Base-by-base conservation (phyloP, 805 yeast species). In the Priceomyces fermenticarens region DNA sequence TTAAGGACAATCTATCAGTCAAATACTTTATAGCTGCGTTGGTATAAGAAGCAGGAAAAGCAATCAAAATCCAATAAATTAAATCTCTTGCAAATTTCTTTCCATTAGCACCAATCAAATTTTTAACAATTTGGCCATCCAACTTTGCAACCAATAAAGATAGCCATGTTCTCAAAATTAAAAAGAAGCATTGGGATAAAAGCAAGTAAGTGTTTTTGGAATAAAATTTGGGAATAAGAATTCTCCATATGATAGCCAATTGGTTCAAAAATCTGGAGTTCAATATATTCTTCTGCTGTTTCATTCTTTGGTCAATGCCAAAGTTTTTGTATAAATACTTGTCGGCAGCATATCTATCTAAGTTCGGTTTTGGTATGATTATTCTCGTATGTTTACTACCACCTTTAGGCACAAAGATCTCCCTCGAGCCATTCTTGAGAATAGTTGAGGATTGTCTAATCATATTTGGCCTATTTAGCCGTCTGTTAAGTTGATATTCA, bases 91-190 rank as follows among this genome's bases (percentile, higher is more conserved):
- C 60, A 52, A 90, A 90, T 39, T 83, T 82, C 49, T 70, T 75
- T 13, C 89, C 88, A 48, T 83, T 80, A 12, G 89, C 88, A 12
- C 88, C 83, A 50, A 90, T 88, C 55, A 90, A 77, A 60, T 89
- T 91, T 58, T 86, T 83, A 34, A 89, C 96, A 38, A 90, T 85
- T 59, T 86, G 91, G 53, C 97, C 97, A 60, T 90, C 98, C 38
- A 90, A 70, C 57, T 84, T 83, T 3, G 98, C 95, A 26, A 90
- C 88, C 43, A 89, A 65, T 41, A 90, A 71, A 23, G 93, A 84
- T 44, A 90, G 72, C 85, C 90, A 90, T 0, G 98, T 90, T 62
- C 98, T 73, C 48, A 88, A 72, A 15, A 88, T 69, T 31, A 90
- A 71, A 51, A 88, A 85, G 45, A 79, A 69, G 42, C 90, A 79